Percentiles rank a stretch among this genome's conserved stretches.
phyloP scores from a whole-genome alignment of 2,329 filamentous ascomycete genomes.

The Ploettnerulaceae sp. region DNA sequence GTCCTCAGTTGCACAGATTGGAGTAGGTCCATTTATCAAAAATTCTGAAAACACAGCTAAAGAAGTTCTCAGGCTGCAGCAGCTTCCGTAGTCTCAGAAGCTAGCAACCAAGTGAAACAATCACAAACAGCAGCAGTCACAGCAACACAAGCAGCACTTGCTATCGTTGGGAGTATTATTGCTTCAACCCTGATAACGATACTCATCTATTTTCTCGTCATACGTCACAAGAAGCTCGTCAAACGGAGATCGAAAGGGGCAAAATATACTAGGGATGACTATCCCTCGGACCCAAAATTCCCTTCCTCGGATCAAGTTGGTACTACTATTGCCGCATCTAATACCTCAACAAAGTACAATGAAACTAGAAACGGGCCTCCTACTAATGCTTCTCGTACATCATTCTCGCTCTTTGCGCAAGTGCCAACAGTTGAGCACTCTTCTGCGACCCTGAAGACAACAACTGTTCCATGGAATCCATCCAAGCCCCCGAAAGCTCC shows the following conservation, averaged over 20 bases:
- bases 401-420: neutral
- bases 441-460: conserved; percentile 20
- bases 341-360: conserved; percentile 10
- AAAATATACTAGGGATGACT: conserved; percentile 13
- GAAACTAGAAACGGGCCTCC: neutral
- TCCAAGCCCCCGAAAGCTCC: conserved; percentile 25
- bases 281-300: conserved; percentile 21
- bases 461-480: conserved; percentile 28
- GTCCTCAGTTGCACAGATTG: conserved; percentile 18
- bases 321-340: conserved; percentile 18
- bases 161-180: conserved; percentile 40
- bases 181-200: conserved; percentile 40
- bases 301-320: conserved; percentile 20
- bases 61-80: conserved; percentile 22
- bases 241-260: conserved; percentile 11
- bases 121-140: conserved; percentile 39
- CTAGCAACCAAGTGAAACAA: conserved; percentile 17
- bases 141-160: conserved; percentile 40
- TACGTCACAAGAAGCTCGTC: conserved; percentile 30
- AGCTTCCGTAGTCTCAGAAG: conserved; percentile 20
- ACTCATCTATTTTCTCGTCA: conserved; percentile 36
- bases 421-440: neutral
- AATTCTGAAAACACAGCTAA: neutral
- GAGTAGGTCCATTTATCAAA: conserved; percentile 16
- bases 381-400: neutral